Evolutionary conservation across 1,284 basidiomycete genomes (phyloP).

Genomic region (Coniferiporia sulphurascens): DNA sequence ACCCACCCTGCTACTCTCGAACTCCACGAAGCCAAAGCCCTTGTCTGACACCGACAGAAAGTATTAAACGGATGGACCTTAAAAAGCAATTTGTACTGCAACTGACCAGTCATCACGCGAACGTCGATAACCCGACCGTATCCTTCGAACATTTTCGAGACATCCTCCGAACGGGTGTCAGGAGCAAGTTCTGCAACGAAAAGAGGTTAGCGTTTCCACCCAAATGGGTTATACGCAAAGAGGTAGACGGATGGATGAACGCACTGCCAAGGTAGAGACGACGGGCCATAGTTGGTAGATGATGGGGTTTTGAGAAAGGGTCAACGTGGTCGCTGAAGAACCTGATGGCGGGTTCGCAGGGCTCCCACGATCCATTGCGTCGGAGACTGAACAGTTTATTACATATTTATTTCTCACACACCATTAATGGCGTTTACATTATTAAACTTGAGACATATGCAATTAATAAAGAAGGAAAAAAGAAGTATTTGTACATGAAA

Average conservation of each 20-base stretch:
- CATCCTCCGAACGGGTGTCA: constrained; percentile 75
- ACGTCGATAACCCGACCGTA: constrained; percentile 86
- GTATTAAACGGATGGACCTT: not conserved
- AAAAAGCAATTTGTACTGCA: not conserved
- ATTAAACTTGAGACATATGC: not conserved
- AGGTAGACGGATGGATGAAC: constrained; percentile 24
- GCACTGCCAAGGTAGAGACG: constrained; percentile 81
- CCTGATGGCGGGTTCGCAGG: not conserved
- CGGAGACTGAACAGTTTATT: constrained; percentile 4
- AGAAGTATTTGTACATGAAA: not conserved
- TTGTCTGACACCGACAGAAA: not conserved
- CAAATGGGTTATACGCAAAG: not conserved
- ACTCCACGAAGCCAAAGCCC: constrained; percentile 95
- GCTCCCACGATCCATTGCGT: not conserved
- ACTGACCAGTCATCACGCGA: constrained; percentile 86
- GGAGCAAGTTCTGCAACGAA: constrained; percentile 59
- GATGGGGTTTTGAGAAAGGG: constrained; percentile 32
- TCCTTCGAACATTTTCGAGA: constrained; percentile 81
- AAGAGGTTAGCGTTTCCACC: not conserved
- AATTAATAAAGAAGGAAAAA: not conserved
- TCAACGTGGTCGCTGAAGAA: not conserved
- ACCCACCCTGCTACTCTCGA: constrained; percentile 70
- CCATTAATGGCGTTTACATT: not conserved
- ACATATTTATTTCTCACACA: not conserved
- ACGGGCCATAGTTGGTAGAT: constrained; percentile 56